Evolutionary conservation across 1,284 basidiomycete genomes (phyloP).

Genomic region (Ganoderma boninense): DNA sequence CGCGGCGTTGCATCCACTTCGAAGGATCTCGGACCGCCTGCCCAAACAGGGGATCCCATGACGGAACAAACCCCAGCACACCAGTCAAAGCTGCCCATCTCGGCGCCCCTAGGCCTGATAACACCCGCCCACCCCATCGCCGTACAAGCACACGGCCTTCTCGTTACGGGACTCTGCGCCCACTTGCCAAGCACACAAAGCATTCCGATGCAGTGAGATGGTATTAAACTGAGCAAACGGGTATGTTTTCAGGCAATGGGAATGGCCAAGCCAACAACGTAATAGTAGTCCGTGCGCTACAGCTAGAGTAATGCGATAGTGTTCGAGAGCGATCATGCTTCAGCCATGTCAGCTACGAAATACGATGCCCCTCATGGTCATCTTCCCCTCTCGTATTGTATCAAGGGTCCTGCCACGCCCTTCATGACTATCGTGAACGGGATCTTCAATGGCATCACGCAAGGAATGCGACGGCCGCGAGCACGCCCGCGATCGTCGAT

Average conservation of each 20-base stretch:
- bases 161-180: no score
- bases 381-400: background rate
- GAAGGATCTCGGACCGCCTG: background rate
- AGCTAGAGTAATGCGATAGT: slow-evolving; percentile 5
- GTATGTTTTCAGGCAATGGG: slow-evolving; percentile 19
- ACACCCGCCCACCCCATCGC: no score
- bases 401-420: background rate
- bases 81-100: background rate
- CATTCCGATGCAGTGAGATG: slow-evolving; percentile 10
- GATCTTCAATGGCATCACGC: slow-evolving; percentile 6
- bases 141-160: no score
- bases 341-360: slow-evolving; percentile 1
- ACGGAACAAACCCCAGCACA: background rate
- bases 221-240: slow-evolving; percentile 32
- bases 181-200: background rate
- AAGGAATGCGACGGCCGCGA: slow-evolving; percentile 52
- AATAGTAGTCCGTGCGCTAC: slow-evolving; percentile 30
- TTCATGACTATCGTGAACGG: slow-evolving; percentile 16
- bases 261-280: slow-evolving; percentile 14
- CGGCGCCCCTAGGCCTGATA: background rate
- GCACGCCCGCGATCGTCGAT: slow-evolving; percentile 49
- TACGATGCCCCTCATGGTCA: background rate
- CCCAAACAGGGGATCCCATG: background rate
- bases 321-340: slow-evolving; percentile 12
- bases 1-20: background rate